Evolutionary conservation across 495 filamentous ascomycete species (phyloP).

Genomic region (Aspergillus egyptiacus): DNA sequence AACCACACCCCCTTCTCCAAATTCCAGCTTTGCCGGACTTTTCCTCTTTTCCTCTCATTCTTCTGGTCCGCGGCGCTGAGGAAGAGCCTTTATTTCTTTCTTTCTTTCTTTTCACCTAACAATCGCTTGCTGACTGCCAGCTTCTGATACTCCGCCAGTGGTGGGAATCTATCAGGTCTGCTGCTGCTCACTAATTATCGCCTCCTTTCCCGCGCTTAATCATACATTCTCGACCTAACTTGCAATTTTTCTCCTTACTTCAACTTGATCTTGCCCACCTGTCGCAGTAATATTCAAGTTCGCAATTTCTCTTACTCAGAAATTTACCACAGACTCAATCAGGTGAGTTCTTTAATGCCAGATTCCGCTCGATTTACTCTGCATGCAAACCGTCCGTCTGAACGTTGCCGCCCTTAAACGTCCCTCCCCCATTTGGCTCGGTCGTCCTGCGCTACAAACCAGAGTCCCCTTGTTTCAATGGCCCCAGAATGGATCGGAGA

Average conservation of each 20-base stretch:
- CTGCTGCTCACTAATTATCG: constrained; percentile 17
- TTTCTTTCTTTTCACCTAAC: constrained; percentile 11
- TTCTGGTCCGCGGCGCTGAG: neutral
- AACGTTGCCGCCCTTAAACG: neutral
- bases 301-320: neutral
- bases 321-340: constrained; percentile 5
- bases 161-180: constrained; percentile 11
- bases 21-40: constrained; percentile 3
- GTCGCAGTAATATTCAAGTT: constrained; percentile 13
- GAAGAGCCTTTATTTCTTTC: neutral
- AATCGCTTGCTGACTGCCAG: constrained; percentile 4
- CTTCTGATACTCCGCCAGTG: constrained; percentile 5
- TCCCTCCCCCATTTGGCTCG: constrained; percentile 1
- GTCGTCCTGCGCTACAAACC: constrained; percentile 7
- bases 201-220: constrained; percentile 21
- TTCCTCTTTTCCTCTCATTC: constrained; percentile 7
- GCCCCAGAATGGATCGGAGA: neutral
- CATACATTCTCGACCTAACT: constrained; percentile 15
- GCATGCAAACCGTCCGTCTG: neutral
- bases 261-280: constrained; percentile 15
- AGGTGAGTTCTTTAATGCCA: constrained; percentile 2
- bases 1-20: too few relatives aligned
- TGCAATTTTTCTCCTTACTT: constrained; percentile 20
- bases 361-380: neutral
- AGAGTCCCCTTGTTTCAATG: constrained; percentile 20